Base-by-base conservation (phyloP, 1,284 basidiomycete species). In the Cryptococcus jaspeensis region DNA sequence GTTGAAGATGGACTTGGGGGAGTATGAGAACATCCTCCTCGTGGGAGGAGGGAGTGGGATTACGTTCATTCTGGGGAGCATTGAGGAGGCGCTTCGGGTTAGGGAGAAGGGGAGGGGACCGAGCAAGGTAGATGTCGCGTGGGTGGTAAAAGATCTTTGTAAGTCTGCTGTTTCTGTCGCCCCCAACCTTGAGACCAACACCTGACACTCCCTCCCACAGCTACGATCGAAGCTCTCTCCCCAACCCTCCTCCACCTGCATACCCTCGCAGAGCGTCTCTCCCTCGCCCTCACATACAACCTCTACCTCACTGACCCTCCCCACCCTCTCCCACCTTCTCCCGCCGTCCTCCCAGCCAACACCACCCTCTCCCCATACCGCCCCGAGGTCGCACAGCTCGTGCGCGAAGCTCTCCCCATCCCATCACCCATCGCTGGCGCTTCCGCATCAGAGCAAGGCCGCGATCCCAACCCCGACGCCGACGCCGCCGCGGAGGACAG, bases 41-140 rank as follows among this genome's bases (percentile, higher is more conserved):
- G 61, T 77, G 12, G 75, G 71, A 20, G 75, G 75, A 3, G 75
- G 75, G 11, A 71, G 68, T 23, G 75, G 75, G 1, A 65, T 77
- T 15, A 75, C 72, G 5, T 76, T 74, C 58, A 64, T 72, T 18
- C 59, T 77, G 11, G 75, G 73, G 7, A 63, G 63, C 13, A 69
- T 75, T 20, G 73, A 76, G 58, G 73, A 74, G 54, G 67, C 65
- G 20, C 50, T 75, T 25, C 53, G 65, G 28, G 59, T 64, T 7
- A 54, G 61, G 40, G 62, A 60, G 42, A 49, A 41, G 2, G 64
- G 61, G 3, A 53, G 50, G 3, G 64, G 67, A 15, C 60, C 65
- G 20, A 57, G 44, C 18, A 63, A 59, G 11, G 60, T 77, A 13
- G 60, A 65, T 15, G 66, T 70, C 5, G 71, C 67, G 1, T 77